Evolutionary conservation across 2,329 filamentous ascomycete genomes (phyloP).

Genomic region (Penicillium sp.): DNA sequence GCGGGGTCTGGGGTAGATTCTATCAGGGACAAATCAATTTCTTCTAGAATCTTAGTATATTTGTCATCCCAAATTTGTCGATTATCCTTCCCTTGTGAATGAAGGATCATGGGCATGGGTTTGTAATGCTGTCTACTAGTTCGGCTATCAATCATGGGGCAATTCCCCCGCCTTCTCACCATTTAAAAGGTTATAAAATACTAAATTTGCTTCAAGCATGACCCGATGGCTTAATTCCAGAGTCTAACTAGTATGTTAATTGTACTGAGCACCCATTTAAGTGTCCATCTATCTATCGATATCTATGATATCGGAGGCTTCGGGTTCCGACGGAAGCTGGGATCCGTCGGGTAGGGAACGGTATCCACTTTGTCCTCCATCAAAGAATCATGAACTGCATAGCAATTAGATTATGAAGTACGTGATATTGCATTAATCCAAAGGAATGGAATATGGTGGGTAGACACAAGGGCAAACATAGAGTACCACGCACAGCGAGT

Average conservation of each 20-base stretch:
- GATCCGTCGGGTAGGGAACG: neutral
- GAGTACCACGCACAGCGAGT: neutral
- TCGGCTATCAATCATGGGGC: neutral
- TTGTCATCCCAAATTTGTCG: neutral
- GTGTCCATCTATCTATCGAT: neutral
- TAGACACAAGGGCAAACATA: neutral
- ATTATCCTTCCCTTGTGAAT: neutral
- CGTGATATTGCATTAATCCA: neutral
- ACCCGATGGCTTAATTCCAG: neutral
- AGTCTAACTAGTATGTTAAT: neutral
- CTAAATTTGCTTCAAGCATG: neutral
- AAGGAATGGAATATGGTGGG: neutral
- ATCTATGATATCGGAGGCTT: neutral
- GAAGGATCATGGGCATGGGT: neutral
- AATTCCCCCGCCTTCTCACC: neutral
- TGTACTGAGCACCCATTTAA: neutral
- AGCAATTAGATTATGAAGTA: neutral
- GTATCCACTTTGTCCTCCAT: neutral
- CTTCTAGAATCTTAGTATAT: neutral
- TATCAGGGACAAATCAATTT: neutral
- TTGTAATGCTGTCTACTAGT: neutral
- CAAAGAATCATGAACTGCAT: neutral
- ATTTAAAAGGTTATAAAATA: neutral
- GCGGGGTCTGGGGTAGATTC: neutral
- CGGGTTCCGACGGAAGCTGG: neutral